These are phyloP conservation scores for Lagerstroemia speciosa DNA, from an alignment of 345 rosid species.

Conservation along the genomic window DNA sequence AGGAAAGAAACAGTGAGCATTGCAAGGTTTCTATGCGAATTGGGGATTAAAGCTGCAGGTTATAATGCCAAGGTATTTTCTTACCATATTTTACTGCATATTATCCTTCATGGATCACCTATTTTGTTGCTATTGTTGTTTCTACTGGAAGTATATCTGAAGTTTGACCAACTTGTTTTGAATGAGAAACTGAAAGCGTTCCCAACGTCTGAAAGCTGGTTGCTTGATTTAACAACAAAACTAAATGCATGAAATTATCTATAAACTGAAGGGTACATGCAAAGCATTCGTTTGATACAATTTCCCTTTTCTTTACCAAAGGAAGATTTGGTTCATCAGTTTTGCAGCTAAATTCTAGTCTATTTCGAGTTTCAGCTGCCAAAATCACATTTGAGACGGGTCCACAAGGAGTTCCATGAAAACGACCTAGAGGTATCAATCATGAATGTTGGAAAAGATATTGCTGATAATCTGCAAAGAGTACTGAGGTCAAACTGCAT, in stretches of 20 bases:
- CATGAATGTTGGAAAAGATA: neutral
- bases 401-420: slow-evolving; percentile 75
- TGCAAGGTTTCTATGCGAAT: slow-evolving; percentile 50
- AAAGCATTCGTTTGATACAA: neutral
- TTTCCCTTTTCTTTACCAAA: slow-evolving; percentile 4
- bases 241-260: neutral
- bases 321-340: neutral
- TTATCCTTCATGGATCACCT: neutral
- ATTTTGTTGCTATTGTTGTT: neutral
- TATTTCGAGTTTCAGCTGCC: slow-evolving; percentile 46
- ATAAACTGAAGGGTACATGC: neutral
- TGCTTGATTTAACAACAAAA: neutral
- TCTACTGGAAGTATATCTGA: neutral
- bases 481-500: neutral
- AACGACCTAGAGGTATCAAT: slow-evolving; percentile 51
- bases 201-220: neutral
- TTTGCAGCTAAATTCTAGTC: slow-evolving; percentile 5
- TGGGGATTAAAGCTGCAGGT: slow-evolving; percentile 83
- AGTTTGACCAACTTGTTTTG: neutral
- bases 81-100: neutral
- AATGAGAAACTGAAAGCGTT: neutral
- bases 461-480: neutral
- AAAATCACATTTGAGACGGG: slow-evolving; percentile 59
- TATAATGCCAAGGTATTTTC: slow-evolving; percentile 70
- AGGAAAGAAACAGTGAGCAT: slow-evolving; percentile 69